These are phyloP conservation scores for Erysimum cheiranthoides DNA, from an alignment of 345 rosid species.

Conservation along the genomic window DNA sequence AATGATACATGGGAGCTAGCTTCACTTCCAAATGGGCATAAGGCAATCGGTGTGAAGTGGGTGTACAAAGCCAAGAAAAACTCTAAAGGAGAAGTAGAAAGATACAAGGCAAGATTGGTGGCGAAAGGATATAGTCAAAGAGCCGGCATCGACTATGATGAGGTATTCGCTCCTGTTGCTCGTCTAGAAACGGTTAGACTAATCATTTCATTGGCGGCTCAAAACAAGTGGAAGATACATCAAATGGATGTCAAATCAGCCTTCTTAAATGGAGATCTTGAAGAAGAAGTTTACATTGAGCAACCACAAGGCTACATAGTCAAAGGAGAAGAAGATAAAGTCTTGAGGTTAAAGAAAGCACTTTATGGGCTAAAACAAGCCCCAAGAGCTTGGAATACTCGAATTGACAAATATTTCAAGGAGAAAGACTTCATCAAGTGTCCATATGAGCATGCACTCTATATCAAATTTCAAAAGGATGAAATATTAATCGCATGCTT, in stretches of 20 bases:
- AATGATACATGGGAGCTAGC: not conserved
- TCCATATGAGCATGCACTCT: conserved; percentile 19
- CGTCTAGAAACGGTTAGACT: not conserved
- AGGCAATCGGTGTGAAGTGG: not conserved
- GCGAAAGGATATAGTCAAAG: conserved; percentile 1
- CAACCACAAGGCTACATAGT: conserved; percentile 1
- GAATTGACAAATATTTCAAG: not conserved
- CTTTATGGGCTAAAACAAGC: not conserved
- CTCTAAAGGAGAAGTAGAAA: conserved; percentile 10
- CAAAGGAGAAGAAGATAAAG: not conserved
- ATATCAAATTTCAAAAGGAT: not conserved
- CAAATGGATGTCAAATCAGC: not conserved
- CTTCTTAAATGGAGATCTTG: conserved; percentile 8
- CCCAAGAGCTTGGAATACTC: not conserved
- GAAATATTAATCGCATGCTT: conserved; percentile 13
- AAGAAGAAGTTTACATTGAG: conserved; percentile 15
- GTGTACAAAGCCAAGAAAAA: not conserved
- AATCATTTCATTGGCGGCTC: not conserved
- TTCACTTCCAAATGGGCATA: not conserved
- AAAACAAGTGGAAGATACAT: not conserved
- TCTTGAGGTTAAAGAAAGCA: not conserved
- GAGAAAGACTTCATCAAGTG: not conserved
- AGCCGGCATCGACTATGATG: not conserved
- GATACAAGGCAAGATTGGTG: not conserved
- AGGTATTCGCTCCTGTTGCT: not conserved